A percentile compares a stretch with the other conserved stretches of the same genome.
These are phyloP conservation scores for Aspergillus vadensis DNA, from an alignment of 2,329 filamentous ascomycete genomes.

Conservation along the genomic window DNA sequence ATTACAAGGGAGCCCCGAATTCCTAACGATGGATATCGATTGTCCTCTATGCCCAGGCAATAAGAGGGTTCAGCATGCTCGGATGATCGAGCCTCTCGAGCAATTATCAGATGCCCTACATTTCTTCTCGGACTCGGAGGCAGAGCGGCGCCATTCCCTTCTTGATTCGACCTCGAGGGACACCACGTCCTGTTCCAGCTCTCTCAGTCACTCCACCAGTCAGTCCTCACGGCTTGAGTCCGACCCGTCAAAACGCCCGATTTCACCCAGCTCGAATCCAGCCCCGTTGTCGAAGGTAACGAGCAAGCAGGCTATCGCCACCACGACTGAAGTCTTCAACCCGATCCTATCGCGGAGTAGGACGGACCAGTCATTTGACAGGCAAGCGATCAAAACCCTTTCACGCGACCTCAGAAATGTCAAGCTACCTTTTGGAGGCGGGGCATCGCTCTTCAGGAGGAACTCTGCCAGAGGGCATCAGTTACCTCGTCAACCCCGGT, in stretches of 20 bases:
- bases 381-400: constrained; percentile 19
- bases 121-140: constrained; percentile 17
- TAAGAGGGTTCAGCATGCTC: constrained; percentile 36
- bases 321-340: constrained; percentile 14
- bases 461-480: constrained; percentile 22
- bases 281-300: constrained; percentile 18
- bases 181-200: constrained; percentile 26
- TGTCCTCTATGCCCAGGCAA: constrained; percentile 36
- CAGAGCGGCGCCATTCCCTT: constrained; percentile 20
- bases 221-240: constrained; percentile 23
- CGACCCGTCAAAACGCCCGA: constrained; percentile 19
- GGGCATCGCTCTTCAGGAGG: constrained; percentile 25
- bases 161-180: constrained; percentile 20
- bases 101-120: constrained; percentile 27
- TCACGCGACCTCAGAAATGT: constrained; percentile 24
- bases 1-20: constrained; percentile 21
- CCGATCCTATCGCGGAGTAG: constrained; percentile 13
- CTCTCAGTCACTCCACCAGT: constrained; percentile 27
- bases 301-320: constrained; percentile 16
- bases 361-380: constrained; percentile 17
- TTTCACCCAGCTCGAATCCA: constrained; percentile 16
- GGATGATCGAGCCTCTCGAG: constrained; percentile 38
- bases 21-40: constrained; percentile 26
- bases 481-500: constrained; percentile 33
- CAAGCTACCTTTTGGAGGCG: constrained; percentile 20